Evolutionary conservation across 352 stramenopile species (phyloP), one percentile per base, ranked within the genome.

Genomic region (Globisporangium ultimum): DNA sequence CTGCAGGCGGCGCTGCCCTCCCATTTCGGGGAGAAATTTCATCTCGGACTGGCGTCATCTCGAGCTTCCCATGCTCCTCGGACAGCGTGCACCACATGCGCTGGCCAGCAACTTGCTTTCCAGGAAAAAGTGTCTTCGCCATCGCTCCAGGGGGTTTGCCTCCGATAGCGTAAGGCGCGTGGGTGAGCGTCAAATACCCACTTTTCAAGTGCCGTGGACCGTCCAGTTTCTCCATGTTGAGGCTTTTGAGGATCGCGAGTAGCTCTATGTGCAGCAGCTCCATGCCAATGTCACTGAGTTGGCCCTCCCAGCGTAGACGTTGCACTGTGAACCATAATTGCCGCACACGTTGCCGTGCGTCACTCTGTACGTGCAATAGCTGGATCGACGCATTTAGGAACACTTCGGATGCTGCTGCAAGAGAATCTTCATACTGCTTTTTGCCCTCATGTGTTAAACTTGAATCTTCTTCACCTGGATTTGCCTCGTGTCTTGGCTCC

Each of bases 371-470:
- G 55, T 89, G 74, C 45, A 88, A 53, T 0, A 90, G 55, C 57
- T 92, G 80, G 36, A 90, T 73, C 12, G 80, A 89, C 14, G 77
- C 76, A 40, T 76, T 76, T 14, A 89, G 55, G 41, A 88, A 87
- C 6, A 71, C 67, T 18, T 82, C 68, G 13, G 64, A 70, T 28
- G 47, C 54, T 20, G 55, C 17, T 42, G 45, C 11, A 12, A 40
- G 9, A 18, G 53, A n/a, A 18, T 64, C 34, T 20, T 49, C 48
- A 14, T 50, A 24, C 12, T 61, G n/a, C 3, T 57, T 46, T 22
- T 49, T 38, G 6, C 60, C 18, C n/a, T 21, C 55, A 24, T 18
- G 46, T 45, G 40, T 2, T 18, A 2, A 0, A 18, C 17, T n/a
- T 45, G 40, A 10, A 45, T 21, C 8, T 42, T 12, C 3, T 40